Evolutionary conservation across 1,284 basidiomycete species (phyloP).

Genomic region (Apiotrichum mycotoxinovorans): DNA sequence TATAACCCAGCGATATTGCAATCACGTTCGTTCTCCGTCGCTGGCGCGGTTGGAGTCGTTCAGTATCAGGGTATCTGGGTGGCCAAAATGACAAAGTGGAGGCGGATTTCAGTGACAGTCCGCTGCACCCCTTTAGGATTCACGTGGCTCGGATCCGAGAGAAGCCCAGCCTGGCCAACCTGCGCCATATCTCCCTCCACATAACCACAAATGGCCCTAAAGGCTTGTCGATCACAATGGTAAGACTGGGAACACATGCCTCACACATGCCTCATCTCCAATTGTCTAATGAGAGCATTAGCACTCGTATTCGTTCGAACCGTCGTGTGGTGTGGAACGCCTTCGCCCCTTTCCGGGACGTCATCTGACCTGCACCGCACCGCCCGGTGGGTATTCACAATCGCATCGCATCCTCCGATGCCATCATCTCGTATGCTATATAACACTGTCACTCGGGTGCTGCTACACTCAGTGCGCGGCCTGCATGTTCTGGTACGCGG

Average conservation of each 20-base stretch:
- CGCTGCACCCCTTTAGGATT: too few relatives aligned
- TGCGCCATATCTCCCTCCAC: too few relatives aligned
- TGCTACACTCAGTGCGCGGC: constrained; percentile 14
- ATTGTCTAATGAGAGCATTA: too few relatives aligned
- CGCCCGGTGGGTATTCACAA: constrained; percentile 7
- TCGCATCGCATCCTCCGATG: constrained; percentile 2
- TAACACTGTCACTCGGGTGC: not conserved
- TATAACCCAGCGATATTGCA: not conserved
- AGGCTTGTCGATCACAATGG: too few relatives aligned
- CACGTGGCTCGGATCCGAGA: not conserved
- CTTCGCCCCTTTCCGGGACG: not conserved
- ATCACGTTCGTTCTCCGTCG: not conserved
- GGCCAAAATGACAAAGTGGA: not conserved
- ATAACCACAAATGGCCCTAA: too few relatives aligned
- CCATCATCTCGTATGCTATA: constrained; percentile 1
- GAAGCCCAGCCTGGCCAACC: too few relatives aligned
- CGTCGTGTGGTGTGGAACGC: too few relatives aligned
- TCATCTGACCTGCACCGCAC: too few relatives aligned
- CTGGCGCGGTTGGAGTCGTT: not conserved
- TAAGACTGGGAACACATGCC: not conserved
- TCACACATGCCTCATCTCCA: too few relatives aligned
- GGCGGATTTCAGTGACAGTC: not conserved
- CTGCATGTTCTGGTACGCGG: constrained; percentile 21
- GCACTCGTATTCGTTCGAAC: too few relatives aligned
- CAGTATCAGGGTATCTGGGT: not conserved